A percentile compares a stretch with the other conserved stretches of the same genome.
These are phyloP conservation scores for Exophiala alcalophila DNA, from an alignment of 2,329 filamentous ascomycete species.

Conservation along the genomic window DNA sequence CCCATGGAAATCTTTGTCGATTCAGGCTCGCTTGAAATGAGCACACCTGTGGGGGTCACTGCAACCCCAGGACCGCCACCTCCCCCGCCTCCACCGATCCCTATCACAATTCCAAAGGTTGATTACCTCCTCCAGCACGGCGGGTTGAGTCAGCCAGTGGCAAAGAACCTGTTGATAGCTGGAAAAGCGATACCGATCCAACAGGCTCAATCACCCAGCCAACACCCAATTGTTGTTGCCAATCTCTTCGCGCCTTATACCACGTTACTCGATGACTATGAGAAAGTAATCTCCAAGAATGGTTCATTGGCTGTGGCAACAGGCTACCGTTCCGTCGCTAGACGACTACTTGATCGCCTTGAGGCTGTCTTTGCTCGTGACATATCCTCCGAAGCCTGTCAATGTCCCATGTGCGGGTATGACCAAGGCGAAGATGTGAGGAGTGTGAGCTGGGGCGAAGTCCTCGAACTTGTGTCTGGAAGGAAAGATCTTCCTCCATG, in stretches of 20 bases:
- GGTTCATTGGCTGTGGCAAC: conserved; percentile 93
- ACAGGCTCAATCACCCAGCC: conserved; percentile 57
- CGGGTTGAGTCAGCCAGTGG: conserved; percentile 68
- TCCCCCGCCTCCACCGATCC: conserved; percentile 66
- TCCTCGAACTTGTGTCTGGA: conserved; percentile 87
- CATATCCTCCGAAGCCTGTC: conserved; percentile 79
- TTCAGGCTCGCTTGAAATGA: conserved; percentile 19
- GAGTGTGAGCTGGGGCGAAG: conserved; percentile 91
- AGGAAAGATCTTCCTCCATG: conserved; percentile 80
- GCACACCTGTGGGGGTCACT: conserved; percentile 32
- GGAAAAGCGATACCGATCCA: conserved; percentile 41
- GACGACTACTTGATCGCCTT: conserved; percentile 80
- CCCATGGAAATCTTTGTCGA: conserved; percentile 39
- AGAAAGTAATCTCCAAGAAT: conserved; percentile 73
- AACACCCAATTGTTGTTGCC: conserved; percentile 65
- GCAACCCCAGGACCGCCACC: conserved; percentile 62
- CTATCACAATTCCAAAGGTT: conserved; percentile 72
- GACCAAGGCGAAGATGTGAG: conserved; percentile 57
- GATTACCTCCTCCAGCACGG: conserved; percentile 92
- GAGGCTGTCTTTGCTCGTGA: conserved; percentile 94
- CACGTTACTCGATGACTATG: conserved; percentile 80
- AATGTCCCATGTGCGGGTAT: conserved; percentile 77
- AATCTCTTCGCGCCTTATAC: conserved; percentile 80
- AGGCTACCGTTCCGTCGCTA: conserved; percentile 90
- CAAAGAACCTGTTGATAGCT: conserved; percentile 64